phyloP scores from a whole-genome alignment of 139 green algal species.

The Marvania coccoides region DNA sequence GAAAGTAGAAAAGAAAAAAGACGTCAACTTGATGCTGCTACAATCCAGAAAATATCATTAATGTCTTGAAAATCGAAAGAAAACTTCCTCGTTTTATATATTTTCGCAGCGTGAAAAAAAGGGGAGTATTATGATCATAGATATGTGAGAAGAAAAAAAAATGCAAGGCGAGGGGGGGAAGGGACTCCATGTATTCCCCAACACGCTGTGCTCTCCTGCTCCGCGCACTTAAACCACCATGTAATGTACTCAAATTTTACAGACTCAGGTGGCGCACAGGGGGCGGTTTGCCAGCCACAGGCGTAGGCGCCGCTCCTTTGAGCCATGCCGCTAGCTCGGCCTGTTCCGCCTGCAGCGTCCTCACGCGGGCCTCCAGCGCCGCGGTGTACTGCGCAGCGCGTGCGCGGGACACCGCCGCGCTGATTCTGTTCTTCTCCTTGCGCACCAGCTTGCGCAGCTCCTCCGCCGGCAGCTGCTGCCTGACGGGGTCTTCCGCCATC shows the following conservation, averaged over 20 bases:
- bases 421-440: conserved; percentile 11
- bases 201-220: too few relatives aligned
- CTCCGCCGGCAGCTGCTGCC: background rate
- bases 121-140: too few relatives aligned
- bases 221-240: background rate
- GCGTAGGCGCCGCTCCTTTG: background rate
- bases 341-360: background rate
- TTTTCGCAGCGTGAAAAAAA: too few relatives aligned
- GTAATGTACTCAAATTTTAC: background rate
- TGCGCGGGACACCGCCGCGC: background rate
- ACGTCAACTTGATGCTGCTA: too few relatives aligned
- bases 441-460: conserved; percentile 4
- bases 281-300: background rate
- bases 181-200: too few relatives aligned
- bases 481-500: background rate
- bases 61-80: too few relatives aligned
- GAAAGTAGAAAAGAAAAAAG: too few relatives aligned
- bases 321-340: conserved; percentile 1
- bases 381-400: background rate
- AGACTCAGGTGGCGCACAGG: conserved; percentile 7
- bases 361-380: background rate
- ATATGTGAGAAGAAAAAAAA: too few relatives aligned
- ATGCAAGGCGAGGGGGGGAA: too few relatives aligned
- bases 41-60: too few relatives aligned
- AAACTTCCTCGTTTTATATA: too few relatives aligned